phyloP scores from a whole-genome alignment of 768 basidiomycete species.

The Lentinula lateritia region DNA sequence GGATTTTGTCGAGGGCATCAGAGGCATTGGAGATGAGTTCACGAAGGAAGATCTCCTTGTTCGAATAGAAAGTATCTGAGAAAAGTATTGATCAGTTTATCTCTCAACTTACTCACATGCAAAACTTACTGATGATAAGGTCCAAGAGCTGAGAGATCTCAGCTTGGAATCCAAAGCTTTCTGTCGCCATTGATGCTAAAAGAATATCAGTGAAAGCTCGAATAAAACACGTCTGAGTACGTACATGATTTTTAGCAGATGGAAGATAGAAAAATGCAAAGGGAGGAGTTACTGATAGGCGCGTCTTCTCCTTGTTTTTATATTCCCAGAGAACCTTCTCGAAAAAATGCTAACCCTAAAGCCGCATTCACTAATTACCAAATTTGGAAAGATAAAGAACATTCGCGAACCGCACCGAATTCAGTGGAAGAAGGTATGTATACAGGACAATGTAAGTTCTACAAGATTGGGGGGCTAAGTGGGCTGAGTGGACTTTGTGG shows the following conservation, averaged over 20 bases:
- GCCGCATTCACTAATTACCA: background rate
- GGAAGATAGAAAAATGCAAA: background rate
- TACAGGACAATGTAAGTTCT: background rate
- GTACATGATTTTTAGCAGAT: background rate
- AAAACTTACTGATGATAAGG: slow-evolving; percentile 88
- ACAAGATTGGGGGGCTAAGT: background rate
- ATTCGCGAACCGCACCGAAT: slow-evolving; percentile 8
- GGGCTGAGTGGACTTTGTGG: background rate
- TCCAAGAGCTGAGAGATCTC: slow-evolving; percentile 99
- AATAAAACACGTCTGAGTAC: background rate
- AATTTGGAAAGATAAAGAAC: slow-evolving; percentile 15
- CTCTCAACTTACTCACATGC: slow-evolving; percentile 2
- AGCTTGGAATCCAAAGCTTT: slow-evolving; percentile 96
- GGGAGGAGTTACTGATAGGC: background rate
- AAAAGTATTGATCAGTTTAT: slow-evolving; percentile 1
- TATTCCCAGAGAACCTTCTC: slow-evolving; percentile 4
- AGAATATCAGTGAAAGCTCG: slow-evolving; percentile 2
- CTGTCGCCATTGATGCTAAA: slow-evolving; percentile 56
- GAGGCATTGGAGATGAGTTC: slow-evolving; percentile 96
- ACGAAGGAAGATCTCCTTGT: slow-evolving; percentile 99
- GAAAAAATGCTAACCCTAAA: slow-evolving; percentile 4
- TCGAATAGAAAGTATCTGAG: slow-evolving; percentile 99
- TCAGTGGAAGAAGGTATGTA: background rate
- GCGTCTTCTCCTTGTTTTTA: background rate
- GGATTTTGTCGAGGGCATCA: slow-evolving; percentile 99